Base-by-base conservation (phyloP, 306 rosid genomes). In the Trifolium fragiferum region DNA sequence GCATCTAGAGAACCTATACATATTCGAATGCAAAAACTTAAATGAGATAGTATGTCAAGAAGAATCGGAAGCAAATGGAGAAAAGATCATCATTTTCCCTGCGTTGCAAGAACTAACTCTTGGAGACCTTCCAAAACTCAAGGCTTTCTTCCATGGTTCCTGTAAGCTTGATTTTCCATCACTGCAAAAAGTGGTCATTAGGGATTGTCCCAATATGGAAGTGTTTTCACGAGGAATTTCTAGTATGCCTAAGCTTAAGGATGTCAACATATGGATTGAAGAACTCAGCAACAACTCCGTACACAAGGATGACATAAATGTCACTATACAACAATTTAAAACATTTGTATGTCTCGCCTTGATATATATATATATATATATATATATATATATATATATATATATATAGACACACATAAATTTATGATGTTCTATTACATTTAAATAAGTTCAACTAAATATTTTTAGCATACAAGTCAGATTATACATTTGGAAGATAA, bases 321-420 rank as follows among this genome's bases (percentile, higher is more conserved):
- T 66, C 15, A 64, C 33, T 23, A 53, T 65, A 21, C 66, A 23
- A 15, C 32, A 27, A 65, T 23, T 19, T 10, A 75, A 51, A 65
- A 25, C 19, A 53, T 75, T 51, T 23, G 79, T 75, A 75, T 1
- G 53, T 7, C 6, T 21, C 8, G 0, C 10, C 46, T 38, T 38
- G 2, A 38, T 38, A 8, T 38, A 8, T 38, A 7, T 37, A 7
- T 5, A 2, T 33, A 33, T 33, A 33, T 33, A 33, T 33, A 33
- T 33, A 33, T 33, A 33, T 33, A 33, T 33, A 33, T 33, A 33
- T 33, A 33, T 33, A 5, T 33, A 33, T 33, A 33, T 33, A 33
- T n/a, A n/a, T n/a, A n/a, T n/a, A n/a, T n/a, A n/a, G n/a, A n/a
- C n/a, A n/a, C n/a, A n/a, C n/a, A n/a, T n/a, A n/a, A n/a, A n/a